Evolutionary conservation across 257 asterid genomes (phyloP), one percentile per base, ranked within the genome.

Genomic region (Cynanchum wilfordii): DNA sequence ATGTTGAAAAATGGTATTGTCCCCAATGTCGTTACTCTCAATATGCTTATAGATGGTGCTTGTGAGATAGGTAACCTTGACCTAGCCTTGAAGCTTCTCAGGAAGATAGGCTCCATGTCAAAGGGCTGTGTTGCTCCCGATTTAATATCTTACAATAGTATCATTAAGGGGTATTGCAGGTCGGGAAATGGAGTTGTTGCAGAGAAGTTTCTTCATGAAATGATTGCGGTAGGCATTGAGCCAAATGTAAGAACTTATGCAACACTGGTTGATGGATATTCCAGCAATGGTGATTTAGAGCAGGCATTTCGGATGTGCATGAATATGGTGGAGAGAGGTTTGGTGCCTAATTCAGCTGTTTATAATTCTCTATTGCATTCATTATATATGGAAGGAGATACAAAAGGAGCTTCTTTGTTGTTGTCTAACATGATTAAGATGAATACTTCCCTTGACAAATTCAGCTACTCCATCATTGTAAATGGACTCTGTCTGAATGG

Each of bases 31-130:
- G 88, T 90, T 33, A 79, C 86, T 69, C 77, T 88, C 84, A 90
- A 92, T 73, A 86, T 90, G 95, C 85, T 92, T 64, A 59, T 92
- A 19, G 88, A 90, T 69, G 96, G 95, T 51, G 96, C 92, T 80
- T 88, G 94, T 75, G 81, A 81, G 33, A 83, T 65, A 0, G 79
- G 75, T 64, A 88, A 87, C 27, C 77, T 90, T 29, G 68, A 67
- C 74, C 73, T 88, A 78, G 98, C 96, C 20, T 76, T 81, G 62
- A 82, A 85, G 78, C 79, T 90, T 78, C 62, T 85, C 42, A 69
- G 76, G 80, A 86, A 87, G 60, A 75, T 87, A 50, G 84, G 57
- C 56, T 73, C 75, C 49, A 83, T 89, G 89, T 85, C 96, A 15
- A 69, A 67, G 45, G 88, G 91, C 30, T 57, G 27, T 38, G 82